phyloP scores from a whole-genome alignment of 148 eudicot genomes.

The Amaranthus hypochondriacus region DNA sequence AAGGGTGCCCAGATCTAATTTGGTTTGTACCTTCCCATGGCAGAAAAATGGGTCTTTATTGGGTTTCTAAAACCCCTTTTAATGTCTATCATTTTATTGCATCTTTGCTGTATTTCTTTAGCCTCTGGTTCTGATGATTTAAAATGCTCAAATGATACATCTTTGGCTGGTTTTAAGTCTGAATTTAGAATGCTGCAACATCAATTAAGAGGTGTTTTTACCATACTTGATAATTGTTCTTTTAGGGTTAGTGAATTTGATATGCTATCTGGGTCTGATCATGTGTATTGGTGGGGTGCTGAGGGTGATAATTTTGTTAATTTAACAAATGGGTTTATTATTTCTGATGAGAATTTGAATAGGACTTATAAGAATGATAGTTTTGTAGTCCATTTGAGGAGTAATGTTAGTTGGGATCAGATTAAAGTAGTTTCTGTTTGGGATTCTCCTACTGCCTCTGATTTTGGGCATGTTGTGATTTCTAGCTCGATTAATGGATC shows the following conservation, averaged over 20 bases:
- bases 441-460: constrained; percentile 69
- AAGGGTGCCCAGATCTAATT: constrained; percentile 32
- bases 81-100: constrained; percentile 15
- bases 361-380: constrained; percentile 63
- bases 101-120: constrained; percentile 13
- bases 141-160: constrained; percentile 41
- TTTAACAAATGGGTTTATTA: constrained; percentile 65
- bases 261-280: constrained; percentile 78
- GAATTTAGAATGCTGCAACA: constrained; percentile 75
- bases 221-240: constrained; percentile 66
- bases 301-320: constrained; percentile 51
- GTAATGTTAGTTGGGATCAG: constrained; percentile 76
- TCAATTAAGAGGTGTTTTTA: constrained; percentile 70
- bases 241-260: constrained; percentile 78
- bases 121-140: constrained; percentile 28
- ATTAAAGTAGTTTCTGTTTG: constrained; percentile 58
- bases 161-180: constrained; percentile 44
- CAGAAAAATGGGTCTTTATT: constrained; percentile 11
- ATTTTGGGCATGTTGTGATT: constrained; percentile 72
- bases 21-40: constrained; percentile 32
- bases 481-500: constrained; percentile 24
- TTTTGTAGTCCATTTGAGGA: constrained; percentile 50
- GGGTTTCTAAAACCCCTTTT: constrained; percentile 25
- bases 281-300: constrained; percentile 89
- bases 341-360: constrained; percentile 58